Percentiles rank a stretch among this genome's conserved stretches.
These are phyloP conservation scores for Penicillium canescens DNA, from an alignment of 495 filamentous ascomycete genomes.

Conservation along the genomic window DNA sequence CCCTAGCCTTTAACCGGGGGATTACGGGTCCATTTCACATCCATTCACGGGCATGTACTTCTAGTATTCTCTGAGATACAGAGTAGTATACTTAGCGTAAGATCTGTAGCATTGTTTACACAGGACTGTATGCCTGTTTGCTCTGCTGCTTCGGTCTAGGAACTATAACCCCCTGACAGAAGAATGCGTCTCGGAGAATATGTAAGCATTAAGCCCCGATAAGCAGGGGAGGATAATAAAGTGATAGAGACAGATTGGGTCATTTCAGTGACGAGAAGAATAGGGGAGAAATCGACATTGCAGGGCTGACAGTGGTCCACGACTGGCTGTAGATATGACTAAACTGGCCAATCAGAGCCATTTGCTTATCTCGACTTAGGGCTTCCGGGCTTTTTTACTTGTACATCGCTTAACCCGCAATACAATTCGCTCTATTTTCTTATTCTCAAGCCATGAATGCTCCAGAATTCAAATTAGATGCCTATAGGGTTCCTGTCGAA, in stretches of 20 bases:
- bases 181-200: neutral
- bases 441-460: neutral
- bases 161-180: neutral
- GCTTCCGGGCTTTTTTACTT: neutral
- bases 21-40: constrained; percentile 19
- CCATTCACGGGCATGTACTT: no score
- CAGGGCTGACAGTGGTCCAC: neutral
- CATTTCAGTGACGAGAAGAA: constrained; percentile 5
- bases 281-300: constrained; percentile 1
- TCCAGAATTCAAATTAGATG: no score
- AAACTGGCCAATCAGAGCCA: constrained; percentile 22
- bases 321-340: constrained; percentile 36
- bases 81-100: neutral
- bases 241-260: constrained; percentile 9
- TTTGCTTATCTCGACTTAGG: constrained; percentile 20
- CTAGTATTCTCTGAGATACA: neutral
- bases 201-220: constrained; percentile 1
- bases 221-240: neutral
- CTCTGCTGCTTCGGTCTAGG: neutral
- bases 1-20: constrained; percentile 16
- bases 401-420: neutral
- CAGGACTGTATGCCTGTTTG: no score
- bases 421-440: neutral
- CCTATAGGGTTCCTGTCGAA: no score
- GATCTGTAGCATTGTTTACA: no score